Evolutionary conservation across 306 rosid genomes (phyloP).

Genomic region (Boehmeria nivea): DNA sequence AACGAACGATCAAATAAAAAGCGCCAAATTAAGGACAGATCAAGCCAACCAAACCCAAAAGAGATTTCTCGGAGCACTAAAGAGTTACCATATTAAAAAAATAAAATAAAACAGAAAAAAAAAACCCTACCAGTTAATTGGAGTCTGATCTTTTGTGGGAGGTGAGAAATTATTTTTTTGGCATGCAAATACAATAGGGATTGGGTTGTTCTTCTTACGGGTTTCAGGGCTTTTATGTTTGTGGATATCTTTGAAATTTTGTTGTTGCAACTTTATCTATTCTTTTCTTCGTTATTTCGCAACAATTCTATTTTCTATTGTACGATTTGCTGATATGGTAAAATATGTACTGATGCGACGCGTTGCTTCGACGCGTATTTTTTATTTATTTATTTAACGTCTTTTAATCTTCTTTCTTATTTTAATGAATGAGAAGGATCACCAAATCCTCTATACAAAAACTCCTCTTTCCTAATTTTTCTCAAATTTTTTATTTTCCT

Average conservation of each 20-base stretch:
- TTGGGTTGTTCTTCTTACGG: too few species aligned
- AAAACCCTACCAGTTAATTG: not conserved
- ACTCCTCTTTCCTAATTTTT: too few species aligned
- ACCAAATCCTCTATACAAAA: too few species aligned
- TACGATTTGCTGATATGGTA: not conserved
- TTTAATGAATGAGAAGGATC: too few species aligned
- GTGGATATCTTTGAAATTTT: not conserved
- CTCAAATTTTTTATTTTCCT: too few species aligned
- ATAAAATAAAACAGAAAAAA: not conserved
- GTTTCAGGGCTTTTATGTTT: slow-evolving; percentile 1
- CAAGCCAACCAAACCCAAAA: not conserved
- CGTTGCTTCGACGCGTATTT: slow-evolving; percentile 8
- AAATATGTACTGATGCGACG: not conserved
- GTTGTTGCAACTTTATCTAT: not conserved
- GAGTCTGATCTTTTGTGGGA: not conserved
- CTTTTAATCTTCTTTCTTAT: not conserved
- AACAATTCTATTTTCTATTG: not conserved
- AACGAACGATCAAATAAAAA: too few species aligned
- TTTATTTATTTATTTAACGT: not conserved
- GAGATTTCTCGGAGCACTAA: too few species aligned
- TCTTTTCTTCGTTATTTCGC: not conserved
- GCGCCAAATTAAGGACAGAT: not conserved
- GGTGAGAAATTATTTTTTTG: too few species aligned
- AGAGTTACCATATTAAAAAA: too few species aligned
- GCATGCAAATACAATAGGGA: too few species aligned